Conservation (phyloP, 176 grass and related monocot species). For the Phoenix dactylifera region DNA sequence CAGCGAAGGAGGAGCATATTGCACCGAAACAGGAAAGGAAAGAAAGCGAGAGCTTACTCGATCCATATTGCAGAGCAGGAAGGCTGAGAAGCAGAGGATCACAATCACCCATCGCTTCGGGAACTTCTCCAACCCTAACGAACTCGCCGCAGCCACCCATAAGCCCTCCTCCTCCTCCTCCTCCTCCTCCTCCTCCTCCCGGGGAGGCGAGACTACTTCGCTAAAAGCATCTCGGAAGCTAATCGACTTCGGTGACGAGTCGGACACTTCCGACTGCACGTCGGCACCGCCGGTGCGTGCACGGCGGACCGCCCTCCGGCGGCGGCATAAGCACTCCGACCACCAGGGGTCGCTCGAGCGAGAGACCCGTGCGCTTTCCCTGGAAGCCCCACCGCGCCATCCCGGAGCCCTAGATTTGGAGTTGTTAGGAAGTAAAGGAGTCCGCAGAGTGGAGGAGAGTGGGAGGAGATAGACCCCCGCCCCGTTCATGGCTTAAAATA, state of each 20-base stretch:
- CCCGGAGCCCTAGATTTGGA: not conserved
- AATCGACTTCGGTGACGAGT: constrained; percentile 2
- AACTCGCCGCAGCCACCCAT: not conserved
- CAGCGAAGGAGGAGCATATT: not conserved
- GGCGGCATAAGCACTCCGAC: not conserved
- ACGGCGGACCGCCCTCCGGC: not conserved
- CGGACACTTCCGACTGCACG: constrained; percentile 16
- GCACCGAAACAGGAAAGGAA: not conserved
- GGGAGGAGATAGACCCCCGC: constrained; percentile 23
- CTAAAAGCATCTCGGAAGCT: not conserved
- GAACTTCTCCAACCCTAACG: constrained; percentile 22
- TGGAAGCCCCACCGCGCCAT: not conserved
- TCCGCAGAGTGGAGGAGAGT: constrained; percentile 1
- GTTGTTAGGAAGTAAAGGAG: not conserved
- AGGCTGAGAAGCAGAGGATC: constrained; percentile 90
- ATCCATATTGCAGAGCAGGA: constrained; percentile 97
- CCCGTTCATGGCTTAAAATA: not conserved
- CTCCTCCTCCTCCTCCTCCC: not conserved
- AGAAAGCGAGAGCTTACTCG: constrained; percentile 34
- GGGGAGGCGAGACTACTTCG: not conserved
- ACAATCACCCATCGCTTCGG: constrained; percentile 85
- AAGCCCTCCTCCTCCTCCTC: constrained; percentile 9
- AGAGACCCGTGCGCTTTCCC: not conserved
- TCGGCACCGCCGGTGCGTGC: constrained; percentile 20
- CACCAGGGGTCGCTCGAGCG: not conserved